These are phyloP conservation scores for Neonectria magnoliae DNA, from an alignment of 2,329 filamentous ascomycete genomes.

Conservation along the genomic window DNA sequence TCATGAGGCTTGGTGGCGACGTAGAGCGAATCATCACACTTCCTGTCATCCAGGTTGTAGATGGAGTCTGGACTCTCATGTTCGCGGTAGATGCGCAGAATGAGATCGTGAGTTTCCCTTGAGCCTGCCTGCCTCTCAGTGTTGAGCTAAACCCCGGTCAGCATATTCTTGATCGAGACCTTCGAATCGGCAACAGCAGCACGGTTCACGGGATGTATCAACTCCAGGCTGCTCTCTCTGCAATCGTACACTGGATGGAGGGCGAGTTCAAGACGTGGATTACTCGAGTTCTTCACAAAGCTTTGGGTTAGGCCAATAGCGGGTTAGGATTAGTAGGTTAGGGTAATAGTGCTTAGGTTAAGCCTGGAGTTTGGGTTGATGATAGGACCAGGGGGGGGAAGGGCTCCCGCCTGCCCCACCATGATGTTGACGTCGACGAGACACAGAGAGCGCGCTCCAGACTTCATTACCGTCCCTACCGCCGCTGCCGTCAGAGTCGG, in stretches of 20 bases:
- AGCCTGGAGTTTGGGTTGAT: too few relatives aligned
- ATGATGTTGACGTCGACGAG: too few relatives aligned
- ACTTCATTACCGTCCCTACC: too few relatives aligned
- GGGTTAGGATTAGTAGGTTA: too few relatives aligned
- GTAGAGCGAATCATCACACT: constrained; percentile 14
- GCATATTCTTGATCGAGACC: constrained; percentile 17
- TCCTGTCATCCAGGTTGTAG: constrained; percentile 19
- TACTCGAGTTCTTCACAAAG: neutral
- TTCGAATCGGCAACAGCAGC: constrained; percentile 20
- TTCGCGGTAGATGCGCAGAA: constrained; percentile 15
- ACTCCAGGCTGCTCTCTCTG: constrained; percentile 18
- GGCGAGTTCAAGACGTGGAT: constrained; percentile 20
- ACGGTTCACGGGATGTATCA: constrained; percentile 17
- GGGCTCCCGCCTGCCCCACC: too few relatives aligned
- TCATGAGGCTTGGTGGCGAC: constrained; percentile 5
- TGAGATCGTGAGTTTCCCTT: constrained; percentile 17
- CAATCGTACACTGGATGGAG: constrained; percentile 13
- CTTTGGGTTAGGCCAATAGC: neutral
- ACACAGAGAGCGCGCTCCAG: too few relatives aligned
- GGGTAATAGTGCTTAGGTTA: too few relatives aligned
- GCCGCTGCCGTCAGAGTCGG: too few relatives aligned
- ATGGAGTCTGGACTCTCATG: constrained; percentile 10
- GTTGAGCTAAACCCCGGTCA: neutral
- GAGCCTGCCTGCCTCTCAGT: neutral
- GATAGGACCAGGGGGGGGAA: too few relatives aligned